These are phyloP conservation scores for Moniliophthora roreri DNA, from an alignment of 1,284 basidiomycete species.

Conservation along the genomic window DNA sequence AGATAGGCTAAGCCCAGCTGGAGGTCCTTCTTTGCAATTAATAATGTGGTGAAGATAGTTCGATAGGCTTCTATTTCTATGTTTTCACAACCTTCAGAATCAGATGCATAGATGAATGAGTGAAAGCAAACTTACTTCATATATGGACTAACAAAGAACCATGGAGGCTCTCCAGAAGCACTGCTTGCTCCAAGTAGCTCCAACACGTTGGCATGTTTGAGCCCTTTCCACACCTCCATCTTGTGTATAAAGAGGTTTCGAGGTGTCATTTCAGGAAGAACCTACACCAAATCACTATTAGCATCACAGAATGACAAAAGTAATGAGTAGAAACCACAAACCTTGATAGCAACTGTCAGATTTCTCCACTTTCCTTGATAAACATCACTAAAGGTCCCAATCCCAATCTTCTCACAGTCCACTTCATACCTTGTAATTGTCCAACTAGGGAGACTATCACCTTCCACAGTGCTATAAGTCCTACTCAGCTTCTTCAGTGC, in stretches of 20 bases:
- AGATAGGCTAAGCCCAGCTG: neutral
- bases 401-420: constrained; percentile 61
- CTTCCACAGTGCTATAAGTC: constrained; percentile 18
- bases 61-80: constrained; percentile 27
- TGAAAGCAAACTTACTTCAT: constrained; percentile 32
- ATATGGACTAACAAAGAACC: constrained; percentile 72
- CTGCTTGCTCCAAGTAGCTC: constrained; percentile 62
- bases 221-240: constrained; percentile 49
- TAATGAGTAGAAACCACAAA: too few relatives aligned
- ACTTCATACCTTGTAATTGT: constrained; percentile 75
- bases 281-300: too few relatives aligned
- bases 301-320: too few relatives aligned
- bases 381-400: constrained; percentile 71
- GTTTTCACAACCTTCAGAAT: too few relatives aligned
- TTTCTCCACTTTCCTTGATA: constrained; percentile 63
- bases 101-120: too few relatives aligned
- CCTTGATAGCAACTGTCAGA: constrained; percentile 27
- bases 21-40: neutral
- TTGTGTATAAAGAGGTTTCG: constrained; percentile 50
- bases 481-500: constrained; percentile 43
- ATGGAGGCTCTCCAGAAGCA: constrained; percentile 54
- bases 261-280: constrained; percentile 46
- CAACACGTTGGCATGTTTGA: constrained; percentile 54
- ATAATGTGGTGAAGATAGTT: constrained; percentile 33
- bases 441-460: constrained; percentile 61